phyloP scores from a whole-genome alignment of 2,329 filamentous ascomycete species.

The Colletotrichum sp. region DNA sequence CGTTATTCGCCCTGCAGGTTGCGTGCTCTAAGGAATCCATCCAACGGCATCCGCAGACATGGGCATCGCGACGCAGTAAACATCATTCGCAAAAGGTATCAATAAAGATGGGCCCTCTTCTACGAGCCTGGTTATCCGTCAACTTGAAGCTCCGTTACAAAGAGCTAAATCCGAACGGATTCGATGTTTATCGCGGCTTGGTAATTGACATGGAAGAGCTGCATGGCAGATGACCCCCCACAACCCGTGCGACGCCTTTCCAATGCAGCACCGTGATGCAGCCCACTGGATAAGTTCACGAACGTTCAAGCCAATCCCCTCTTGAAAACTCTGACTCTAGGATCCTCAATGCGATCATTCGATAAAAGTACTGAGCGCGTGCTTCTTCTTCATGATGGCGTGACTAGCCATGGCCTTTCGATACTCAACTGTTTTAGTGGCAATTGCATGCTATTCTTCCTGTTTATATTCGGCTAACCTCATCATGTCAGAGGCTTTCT shows the following conservation, averaged over 20 bases:
- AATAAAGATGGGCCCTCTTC: not conserved
- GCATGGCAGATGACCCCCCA: not conserved
- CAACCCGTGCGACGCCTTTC: not conserved
- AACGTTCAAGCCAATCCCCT: not conserved
- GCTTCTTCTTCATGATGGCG: not conserved
- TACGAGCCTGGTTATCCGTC: not conserved
- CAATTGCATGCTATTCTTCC: not conserved
- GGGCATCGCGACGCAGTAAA: not conserved
- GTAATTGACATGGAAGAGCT: not conserved
- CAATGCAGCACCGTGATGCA: not conserved
- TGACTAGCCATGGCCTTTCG: not conserved
- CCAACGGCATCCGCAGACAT: not conserved
- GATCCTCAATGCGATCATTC: not conserved
- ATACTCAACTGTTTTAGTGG: not conserved
- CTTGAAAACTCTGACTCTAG: not conserved
- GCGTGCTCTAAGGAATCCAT: not conserved
- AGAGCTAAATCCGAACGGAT: not conserved
- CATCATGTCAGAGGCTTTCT: not conserved
- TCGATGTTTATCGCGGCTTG: not conserved
- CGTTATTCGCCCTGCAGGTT: not conserved
- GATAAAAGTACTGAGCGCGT: not conserved
- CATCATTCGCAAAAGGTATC: not conserved
- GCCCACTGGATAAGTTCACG: not conserved
- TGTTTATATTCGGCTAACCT: not conserved
- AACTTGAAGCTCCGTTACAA: not conserved